Conservation (phyloP, 176 grass and related monocot species). For the sorghum (Sorghum bicolor) region Sorghum_bicolor_NCBIv3 NC_012878.2:10853001-10853500, state of each 20-base stretch:
- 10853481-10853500: not conserved
- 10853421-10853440: not conserved
- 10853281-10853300: conserved; percentile 68
- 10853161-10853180: conserved; percentile 9
- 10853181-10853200: conserved; percentile 25
- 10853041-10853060: not conserved
- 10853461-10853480: conserved; percentile 24
- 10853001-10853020: not conserved
- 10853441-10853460: not conserved
- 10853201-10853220: conserved; percentile 62
- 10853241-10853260: conserved; percentile 80
- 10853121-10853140: conserved; percentile 39
- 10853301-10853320: not conserved
- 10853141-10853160: conserved; percentile 5
- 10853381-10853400: not conserved
- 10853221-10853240: conserved; percentile 55
- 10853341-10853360: not conserved
- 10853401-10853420: not conserved
- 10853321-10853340: too few relatives aligned
- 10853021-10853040: not conserved
- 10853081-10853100: not conserved
- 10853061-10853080: too few relatives aligned
- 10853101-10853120: not conserved
- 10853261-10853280: conserved; percentile 76
- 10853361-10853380: not conserved